Base-by-base conservation (phyloP, 2,329 filamentous ascomycete species). In the Aphanocladium album region DNA sequence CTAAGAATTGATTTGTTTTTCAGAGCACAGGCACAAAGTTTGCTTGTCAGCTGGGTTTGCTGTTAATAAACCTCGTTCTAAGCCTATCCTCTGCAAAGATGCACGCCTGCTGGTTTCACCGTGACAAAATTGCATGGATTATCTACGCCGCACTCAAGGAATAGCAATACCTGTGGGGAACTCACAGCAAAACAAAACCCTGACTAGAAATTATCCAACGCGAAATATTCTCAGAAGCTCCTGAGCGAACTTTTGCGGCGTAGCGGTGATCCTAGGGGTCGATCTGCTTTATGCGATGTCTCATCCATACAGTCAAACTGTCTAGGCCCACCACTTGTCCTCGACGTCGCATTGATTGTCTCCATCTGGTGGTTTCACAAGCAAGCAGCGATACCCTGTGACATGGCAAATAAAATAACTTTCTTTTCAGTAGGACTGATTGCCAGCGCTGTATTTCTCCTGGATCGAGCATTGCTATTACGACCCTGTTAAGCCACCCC, bases 21-120 rank as follows among this genome's bases (percentile, higher is more conserved):
- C 37, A 23, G 19, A 45, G 56, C n/a, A 50, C 25, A 23, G 17
- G 17, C 21, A 43, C 16, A 30, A 52, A 45, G 25, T 35, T 52
- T 59, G 25, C 57, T 52, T 35, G 27, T 8, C 21, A 45, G 47
- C 25, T 46, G 35, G 37, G 25, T 59, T 59, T 59, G 37, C 37
- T 25, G 27, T 19, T 33, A 43, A 51, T 50, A 51, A 16, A 41
- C 43, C 11, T 17, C 21, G 30, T 41, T 57, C 14, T n/a, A 8
- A 39, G 25, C 47, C 41, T n/a, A 21, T 7, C 14, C 19, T 9
- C 47, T 27, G 35, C 21, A 23, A 52, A 19, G 33, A 17, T 23
- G 23, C 25, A 27, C 37, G 16, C 25, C 16, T 17, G n/a, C 2
- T 17, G 21, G n/a, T 56, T 46, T 43, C 41, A 55, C 52, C 0